phyloP scores from a whole-genome alignment of 2,329 filamentous ascomycete genomes.

The Metarhizium humberi region DNA sequence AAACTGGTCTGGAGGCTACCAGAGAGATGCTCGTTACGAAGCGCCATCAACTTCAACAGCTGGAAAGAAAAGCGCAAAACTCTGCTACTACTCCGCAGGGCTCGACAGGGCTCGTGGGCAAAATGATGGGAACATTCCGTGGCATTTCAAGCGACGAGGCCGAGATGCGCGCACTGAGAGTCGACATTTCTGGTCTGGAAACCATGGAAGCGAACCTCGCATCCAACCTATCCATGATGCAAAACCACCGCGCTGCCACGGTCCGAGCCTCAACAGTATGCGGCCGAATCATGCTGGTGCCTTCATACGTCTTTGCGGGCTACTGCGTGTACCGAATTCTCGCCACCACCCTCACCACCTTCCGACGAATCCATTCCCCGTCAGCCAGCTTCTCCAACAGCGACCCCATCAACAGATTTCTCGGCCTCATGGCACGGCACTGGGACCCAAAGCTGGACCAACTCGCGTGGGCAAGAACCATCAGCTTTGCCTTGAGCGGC shows the following conservation, averaged over 20 bases:
- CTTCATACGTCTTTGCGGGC: constrained; percentile 59
- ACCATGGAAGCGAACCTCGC: constrained; percentile 68
- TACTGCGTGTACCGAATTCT: constrained; percentile 81
- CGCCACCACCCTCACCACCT: constrained; percentile 59
- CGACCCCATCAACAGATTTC: constrained; percentile 76
- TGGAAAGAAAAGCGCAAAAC: constrained; percentile 50
- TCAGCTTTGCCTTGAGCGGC: constrained; percentile 74
- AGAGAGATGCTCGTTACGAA: constrained; percentile 72
- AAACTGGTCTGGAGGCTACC: constrained; percentile 68
- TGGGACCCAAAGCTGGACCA: constrained; percentile 79
- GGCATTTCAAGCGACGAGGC: constrained; percentile 50
- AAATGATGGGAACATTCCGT: constrained; percentile 63
- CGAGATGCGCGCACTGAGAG: constrained; percentile 52
- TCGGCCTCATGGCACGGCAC: constrained; percentile 71
- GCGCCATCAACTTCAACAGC: constrained; percentile 57
- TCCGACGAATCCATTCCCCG: constrained; percentile 42
- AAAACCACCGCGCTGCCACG: constrained; percentile 52
- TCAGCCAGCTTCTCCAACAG: constrained; percentile 52
- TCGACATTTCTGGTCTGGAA: constrained; percentile 73
- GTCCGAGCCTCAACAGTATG: constrained; percentile 56
- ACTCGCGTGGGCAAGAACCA: constrained; percentile 73
- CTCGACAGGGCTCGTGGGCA: constrained; percentile 53
- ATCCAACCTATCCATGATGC: constrained; percentile 54
- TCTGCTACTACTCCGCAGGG: constrained; percentile 28
- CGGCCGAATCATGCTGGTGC: constrained; percentile 55